Evolutionary conservation across 2,329 filamentous ascomycete species (phyloP), one percentile per base, ranked within the genome.

Genomic region (Verruconis gallopava): DNA sequence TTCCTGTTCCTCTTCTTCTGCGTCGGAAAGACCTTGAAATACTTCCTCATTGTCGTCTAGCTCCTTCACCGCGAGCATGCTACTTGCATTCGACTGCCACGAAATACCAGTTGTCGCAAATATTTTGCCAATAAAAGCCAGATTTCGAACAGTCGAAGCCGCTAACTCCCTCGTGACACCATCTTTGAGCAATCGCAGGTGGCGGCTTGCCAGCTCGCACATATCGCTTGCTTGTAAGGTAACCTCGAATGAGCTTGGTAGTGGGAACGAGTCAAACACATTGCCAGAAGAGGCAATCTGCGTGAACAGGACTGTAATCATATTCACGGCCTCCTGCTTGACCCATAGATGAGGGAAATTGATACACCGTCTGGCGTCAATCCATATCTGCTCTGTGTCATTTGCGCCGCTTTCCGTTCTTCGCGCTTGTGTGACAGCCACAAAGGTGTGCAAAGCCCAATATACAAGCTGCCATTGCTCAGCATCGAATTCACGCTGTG

Each of bases 61-160:
- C 13, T 43, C 36, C 5, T 22, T 22, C 2, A 37, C 35, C 9
- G 37, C 18, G 9, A 20, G 9, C 9, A 9, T 25, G 12, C 15
- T 63, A 14, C 66, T 66, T n/a, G 60, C 61, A 5, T 62, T 59
- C 14, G 67, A 65, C 49, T 55, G 62, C 65, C 57, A 75, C 18
- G 51, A 59, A 35, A 69, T 52, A 53, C 68, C 65, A 48, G 79
- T 83, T 22, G 71, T 71, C 12, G 71, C 71, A 45, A 74, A 73
- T 53, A 65, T 78, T 46, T 70, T 75, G 33, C 79, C 84, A 0
- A 98, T 67, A 66, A 93, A 93, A 28, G 89, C 71, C 25, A 94
- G 67, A 48, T 94, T 85, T 49, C 85, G 81, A 3, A 84, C 76
- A 11, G 78, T 78, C 55, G 93, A 85, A 33, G 75, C 70, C 1